Percentiles rank a stretch among this genome's conserved stretches.
phyloP scores from a whole-genome alignment of 2,329 filamentous ascomycete genomes.

The Penicillium sp. region DNA sequence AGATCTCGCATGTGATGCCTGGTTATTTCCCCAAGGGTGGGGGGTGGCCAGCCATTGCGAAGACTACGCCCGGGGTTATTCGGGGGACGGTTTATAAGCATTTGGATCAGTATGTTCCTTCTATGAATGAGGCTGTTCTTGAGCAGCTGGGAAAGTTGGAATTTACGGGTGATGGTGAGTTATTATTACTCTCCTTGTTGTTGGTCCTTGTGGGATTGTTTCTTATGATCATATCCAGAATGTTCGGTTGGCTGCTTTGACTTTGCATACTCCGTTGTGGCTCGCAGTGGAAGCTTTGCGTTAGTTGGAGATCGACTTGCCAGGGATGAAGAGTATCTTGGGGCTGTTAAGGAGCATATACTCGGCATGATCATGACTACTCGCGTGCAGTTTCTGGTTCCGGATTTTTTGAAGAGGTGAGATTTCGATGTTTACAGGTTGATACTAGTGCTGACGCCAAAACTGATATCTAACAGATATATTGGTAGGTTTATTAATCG shows the following conservation, averaged over 20 bases:
- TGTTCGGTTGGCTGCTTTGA: slow-evolving; percentile 20
- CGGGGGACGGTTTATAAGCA: slow-evolving; percentile 20
- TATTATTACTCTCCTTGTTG: not conserved
- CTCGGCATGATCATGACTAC: slow-evolving; percentile 25
- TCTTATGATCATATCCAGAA: slow-evolving; percentile 4
- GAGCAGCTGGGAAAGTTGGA: slow-evolving; percentile 12
- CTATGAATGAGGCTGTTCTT: slow-evolving; percentile 19
- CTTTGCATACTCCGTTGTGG: slow-evolving; percentile 24
- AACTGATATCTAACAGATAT: slow-evolving; percentile 12
- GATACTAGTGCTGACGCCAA: not conserved
- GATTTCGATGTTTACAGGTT: not conserved
- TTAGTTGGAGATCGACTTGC: slow-evolving; percentile 20
- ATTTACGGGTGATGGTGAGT: slow-evolving; percentile 11
- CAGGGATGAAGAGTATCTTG: slow-evolving; percentile 19
- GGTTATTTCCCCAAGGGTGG: slow-evolving; percentile 19
- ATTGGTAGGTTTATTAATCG: slow-evolving; percentile 18
- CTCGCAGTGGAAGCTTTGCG: slow-evolving; percentile 21
- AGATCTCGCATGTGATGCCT: slow-evolving; percentile 42
- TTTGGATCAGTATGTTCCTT: slow-evolving; percentile 19
- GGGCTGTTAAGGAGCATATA: slow-evolving; percentile 24
- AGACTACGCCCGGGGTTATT: slow-evolving; percentile 23
- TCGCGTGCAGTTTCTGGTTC: slow-evolving; percentile 22
- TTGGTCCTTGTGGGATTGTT: not conserved
- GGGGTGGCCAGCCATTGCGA: slow-evolving; percentile 26
- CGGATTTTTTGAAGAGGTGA: slow-evolving; percentile 20